Conservation (phyloP, 805 yeast genomes). For the Yamadazyma phyllophila region DNA sequence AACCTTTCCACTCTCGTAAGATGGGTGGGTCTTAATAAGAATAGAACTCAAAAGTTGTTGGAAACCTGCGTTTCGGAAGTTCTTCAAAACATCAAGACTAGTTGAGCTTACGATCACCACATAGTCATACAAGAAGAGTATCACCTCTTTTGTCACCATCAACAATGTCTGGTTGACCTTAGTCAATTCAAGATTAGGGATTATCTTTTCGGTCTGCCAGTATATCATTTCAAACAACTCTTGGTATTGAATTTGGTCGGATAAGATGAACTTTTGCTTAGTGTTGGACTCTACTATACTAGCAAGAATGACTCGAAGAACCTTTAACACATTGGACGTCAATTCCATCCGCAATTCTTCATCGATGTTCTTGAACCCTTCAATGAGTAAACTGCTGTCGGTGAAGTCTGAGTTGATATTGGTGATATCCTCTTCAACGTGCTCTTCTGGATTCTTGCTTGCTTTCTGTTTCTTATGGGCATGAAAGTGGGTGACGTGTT, state of each 20-base stretch:
- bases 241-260: constrained; percentile 1
- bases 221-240: constrained; percentile 9
- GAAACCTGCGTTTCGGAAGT: constrained; percentile 2
- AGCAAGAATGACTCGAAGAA: constrained; percentile 20
- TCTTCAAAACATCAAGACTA: not conserved
- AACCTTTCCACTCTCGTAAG: not conserved
- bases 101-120: constrained; percentile 12
- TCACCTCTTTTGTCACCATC: constrained; percentile 23
- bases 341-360: constrained; percentile 22
- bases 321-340: constrained; percentile 20
- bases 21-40: constrained; percentile 12
- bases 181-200: constrained; percentile 11
- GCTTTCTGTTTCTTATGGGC: not conserved
- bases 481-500: constrained; percentile 1
- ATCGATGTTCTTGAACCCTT: constrained; percentile 15
- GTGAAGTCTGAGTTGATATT: constrained; percentile 4
- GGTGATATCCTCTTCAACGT: constrained; percentile 14
- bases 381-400: not conserved
- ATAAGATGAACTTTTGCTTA: not conserved
- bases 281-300: constrained; percentile 9
- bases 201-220: constrained; percentile 13
- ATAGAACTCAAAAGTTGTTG: constrained; percentile 7
- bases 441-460: not conserved
- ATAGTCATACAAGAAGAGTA: constrained; percentile 24
- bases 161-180: constrained; percentile 16